Evolutionary conservation across 2,329 filamentous ascomycete species (phyloP).

Genomic region (Pseudocercospora fuligena): DNA sequence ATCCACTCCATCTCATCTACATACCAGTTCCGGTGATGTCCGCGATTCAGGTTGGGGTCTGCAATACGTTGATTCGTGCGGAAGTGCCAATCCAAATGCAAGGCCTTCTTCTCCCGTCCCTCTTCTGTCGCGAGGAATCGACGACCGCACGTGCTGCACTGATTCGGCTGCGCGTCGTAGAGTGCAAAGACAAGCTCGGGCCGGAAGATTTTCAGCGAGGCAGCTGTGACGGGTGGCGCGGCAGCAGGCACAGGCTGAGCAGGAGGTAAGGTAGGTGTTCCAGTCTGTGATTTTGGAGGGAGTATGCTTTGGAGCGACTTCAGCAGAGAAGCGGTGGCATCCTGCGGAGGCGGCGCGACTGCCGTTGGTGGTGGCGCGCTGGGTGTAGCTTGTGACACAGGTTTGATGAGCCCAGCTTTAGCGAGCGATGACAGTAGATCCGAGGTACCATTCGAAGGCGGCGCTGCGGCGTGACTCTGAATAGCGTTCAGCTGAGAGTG

Average conservation of each 20-base stretch:
- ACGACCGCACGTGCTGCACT: constrained; percentile 89
- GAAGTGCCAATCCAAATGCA: constrained; percentile 98
- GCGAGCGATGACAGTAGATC: constrained; percentile 38
- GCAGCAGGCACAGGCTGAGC: constrained; percentile 11
- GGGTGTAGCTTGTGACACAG: constrained; percentile 17
- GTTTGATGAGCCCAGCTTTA: constrained; percentile 36
- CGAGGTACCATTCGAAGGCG: constrained; percentile 23
- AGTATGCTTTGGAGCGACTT: constrained; percentile 36
- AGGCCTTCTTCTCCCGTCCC: constrained; percentile 82
- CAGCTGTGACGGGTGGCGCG: constrained; percentile 30
- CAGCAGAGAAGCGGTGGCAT: constrained; percentile 32
- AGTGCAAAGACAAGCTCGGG: constrained; percentile 74
- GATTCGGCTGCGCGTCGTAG: constrained; percentile 81
- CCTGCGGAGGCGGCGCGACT: constrained; percentile 23
- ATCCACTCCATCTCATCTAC: constrained; percentile 94
- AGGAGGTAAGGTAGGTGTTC: constrained; percentile 27
- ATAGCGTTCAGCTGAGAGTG: constrained; percentile 40
- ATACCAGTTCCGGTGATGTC: constrained; percentile 93
- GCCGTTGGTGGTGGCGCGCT: constrained; percentile 18
- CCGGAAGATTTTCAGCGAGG: constrained; percentile 57
- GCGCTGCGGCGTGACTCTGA: constrained; percentile 36
- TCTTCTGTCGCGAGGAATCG: constrained; percentile 79
- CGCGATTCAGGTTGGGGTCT: constrained; percentile 77
- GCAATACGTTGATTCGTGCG: constrained; percentile 86
- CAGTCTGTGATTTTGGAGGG: constrained; percentile 28